These are phyloP conservation scores for Bassia scoparia DNA, from an alignment of 148 eudicot species.

Conservation along the genomic window DNA sequence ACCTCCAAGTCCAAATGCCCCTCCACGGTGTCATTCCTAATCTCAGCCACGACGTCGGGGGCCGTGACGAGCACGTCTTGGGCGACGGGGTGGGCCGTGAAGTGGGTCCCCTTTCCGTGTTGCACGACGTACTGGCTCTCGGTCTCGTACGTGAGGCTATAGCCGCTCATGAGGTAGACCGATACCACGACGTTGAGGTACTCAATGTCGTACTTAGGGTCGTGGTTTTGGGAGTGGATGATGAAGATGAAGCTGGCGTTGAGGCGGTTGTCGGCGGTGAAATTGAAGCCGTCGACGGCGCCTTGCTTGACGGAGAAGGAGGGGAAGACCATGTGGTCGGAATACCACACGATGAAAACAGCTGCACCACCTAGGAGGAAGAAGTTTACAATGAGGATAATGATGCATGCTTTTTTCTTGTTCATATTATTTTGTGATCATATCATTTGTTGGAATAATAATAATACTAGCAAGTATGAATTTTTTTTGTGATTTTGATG, in stretches of 20 bases:
- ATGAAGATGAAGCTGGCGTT: conserved; percentile 17
- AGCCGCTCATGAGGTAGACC: conserved; percentile 9
- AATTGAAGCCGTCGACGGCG: conserved; percentile 12
- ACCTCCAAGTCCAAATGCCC: conserved; percentile 21
- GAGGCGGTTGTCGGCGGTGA: conserved; percentile 6
- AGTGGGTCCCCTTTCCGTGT: conserved; percentile 7
- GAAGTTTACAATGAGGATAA: conserved; percentile 18
- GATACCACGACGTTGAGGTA: conserved; percentile 18
- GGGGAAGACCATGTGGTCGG: conserved; percentile 16
- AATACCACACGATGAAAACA: conserved; percentile 23
- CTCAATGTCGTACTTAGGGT: conserved; percentile 15
- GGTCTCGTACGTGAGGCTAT: conserved; percentile 9
- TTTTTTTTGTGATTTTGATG: neutral
- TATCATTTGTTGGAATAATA: neutral
- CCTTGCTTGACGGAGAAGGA: conserved; percentile 21
- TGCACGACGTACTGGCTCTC: conserved; percentile 7
- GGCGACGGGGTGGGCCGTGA: conserved; percentile 16
- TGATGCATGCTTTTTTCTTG: conserved; percentile 15
- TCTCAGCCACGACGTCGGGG: neutral
- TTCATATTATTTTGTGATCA: conserved; percentile 13
- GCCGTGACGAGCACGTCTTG: neutral
- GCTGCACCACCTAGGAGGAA: conserved; percentile 19
- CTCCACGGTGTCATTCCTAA: conserved; percentile 1
- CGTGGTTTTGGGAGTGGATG: conserved; percentile 12
- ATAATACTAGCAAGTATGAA: neutral